A percentile compares a stretch with the other conserved stretches of the same genome.
Evolutionary conservation across 345 rosid genomes (phyloP).

Genomic region (Gynandropsis gynandra): DNA sequence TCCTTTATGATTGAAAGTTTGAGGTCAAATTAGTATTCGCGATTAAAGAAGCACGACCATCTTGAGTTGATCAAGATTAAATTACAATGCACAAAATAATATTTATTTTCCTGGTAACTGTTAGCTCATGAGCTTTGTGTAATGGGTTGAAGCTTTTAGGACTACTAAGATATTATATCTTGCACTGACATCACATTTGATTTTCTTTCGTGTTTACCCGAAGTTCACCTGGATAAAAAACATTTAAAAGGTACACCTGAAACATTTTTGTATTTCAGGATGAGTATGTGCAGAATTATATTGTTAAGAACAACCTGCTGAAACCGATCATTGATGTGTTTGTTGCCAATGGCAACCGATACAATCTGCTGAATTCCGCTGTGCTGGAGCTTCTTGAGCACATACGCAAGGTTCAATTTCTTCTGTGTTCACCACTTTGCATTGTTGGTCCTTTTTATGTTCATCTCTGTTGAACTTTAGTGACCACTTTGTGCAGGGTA

Average conservation of each 20-base stretch:
- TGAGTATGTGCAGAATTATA: slow-evolving; percentile 69
- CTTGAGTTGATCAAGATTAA: background rate
- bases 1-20: too few species aligned
- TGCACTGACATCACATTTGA: background rate
- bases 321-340: slow-evolving; percentile 83
- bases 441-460: slow-evolving; percentile 9
- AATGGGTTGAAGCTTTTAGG: slow-evolving; percentile 1
- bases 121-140: slow-evolving; percentile 1
- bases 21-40: too few species aligned
- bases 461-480: background rate
- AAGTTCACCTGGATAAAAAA: slow-evolving; percentile 3
- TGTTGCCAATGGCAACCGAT: slow-evolving; percentile 79
- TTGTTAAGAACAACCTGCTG: slow-evolving; percentile 78
- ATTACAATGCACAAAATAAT: slow-evolving; percentile 1
- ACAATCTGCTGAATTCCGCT: slow-evolving; percentile 86
- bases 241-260: background rate
- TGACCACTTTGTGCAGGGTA: slow-evolving; percentile 39
- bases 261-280: slow-evolving; percentile 46
- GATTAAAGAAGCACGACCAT: too few species aligned
- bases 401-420: slow-evolving; percentile 68
- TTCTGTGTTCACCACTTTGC: slow-evolving; percentile 9
- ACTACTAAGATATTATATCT: slow-evolving; percentile 5
- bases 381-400: slow-evolving; percentile 87
- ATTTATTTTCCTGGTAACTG: slow-evolving; percentile 12
- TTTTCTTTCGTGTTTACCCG: slow-evolving; percentile 8